Base-by-base conservation (phyloP, 176 grass and related monocot species). In the Avena eriantha region DNA sequence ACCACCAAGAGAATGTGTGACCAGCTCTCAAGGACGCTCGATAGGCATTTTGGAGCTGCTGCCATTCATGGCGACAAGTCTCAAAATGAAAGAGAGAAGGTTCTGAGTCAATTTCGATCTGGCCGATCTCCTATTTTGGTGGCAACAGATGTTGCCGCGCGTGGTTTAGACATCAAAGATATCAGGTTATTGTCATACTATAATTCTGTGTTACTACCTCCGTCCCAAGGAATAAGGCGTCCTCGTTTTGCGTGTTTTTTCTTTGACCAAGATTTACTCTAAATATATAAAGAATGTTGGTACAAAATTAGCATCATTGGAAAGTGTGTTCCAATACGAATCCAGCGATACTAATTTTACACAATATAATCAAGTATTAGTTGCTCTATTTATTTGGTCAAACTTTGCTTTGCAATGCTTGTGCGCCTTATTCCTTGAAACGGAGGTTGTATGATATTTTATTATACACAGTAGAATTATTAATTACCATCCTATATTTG, bases 51-150 rank as follows among this genome's bases (percentile, higher is more conserved):
- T 81, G 86, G 90, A 54, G 97, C 94, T 53, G 59, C 92, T 67
- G 97, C 94, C 75, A 99, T 99, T 91, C 97, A 99, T 66, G 97
- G 97, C 26, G 97, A 96, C 53, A 99, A 99, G 77, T 99, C 97
- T 41, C 97, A 99, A 76, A 88, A 58, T 85, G 97, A 99, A 80
- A 99, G 97, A 87, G 94, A 99, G 80, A 89, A 90, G 73, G 97
- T 99, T 85, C 87, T 99, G 69, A 94, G 73, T 76, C 85, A 96
- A 31, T 99, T 99, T 87, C 79, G 97, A 57, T 91, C 92, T 49
- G 97, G 97, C 35, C 85, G 92, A 34, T 94, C 90, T 31, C 97
- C 94, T 41, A 93, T 99, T 79, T 88, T 99, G 58, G 90, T 99
- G 54, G 97, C 97, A 46, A 99, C 97, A 29, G 97, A 99, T 83